Evolutionary conservation across 805 yeast genomes (phyloP), one percentile per base, ranked within the genome.

Genomic region (Maudiozyma turicensis): DNA sequence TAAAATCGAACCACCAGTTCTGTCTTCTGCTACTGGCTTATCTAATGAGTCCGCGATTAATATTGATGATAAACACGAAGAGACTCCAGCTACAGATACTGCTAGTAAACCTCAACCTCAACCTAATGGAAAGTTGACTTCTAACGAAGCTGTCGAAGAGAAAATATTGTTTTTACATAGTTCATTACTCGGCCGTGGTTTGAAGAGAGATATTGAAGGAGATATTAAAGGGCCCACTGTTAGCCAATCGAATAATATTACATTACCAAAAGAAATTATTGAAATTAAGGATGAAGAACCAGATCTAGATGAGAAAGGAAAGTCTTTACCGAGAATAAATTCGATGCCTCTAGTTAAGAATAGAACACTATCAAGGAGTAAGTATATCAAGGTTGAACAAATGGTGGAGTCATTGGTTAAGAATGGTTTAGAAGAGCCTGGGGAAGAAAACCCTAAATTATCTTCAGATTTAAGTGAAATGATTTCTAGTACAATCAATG

Each of bases 401-500:
- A 50, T 60, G 31, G 52, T 61, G 3, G 59, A 59, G 38, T 43
- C 52, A 20, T 37, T 61, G 15, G 58, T 61, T 8, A 57, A 55
- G 29, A 48, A 56, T 14, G 60, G 60, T 30, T 47, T 61, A n/a
- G 48, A 53, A 8, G 51, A 49, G 29, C 46, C 54, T 1, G 44
- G 49, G 11, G 54, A 20, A 20, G 26, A 48, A 26, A 46, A 50
- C 34, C 43, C 48, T 15, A 50, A 45, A 8, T 38, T 58, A 20
- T 54, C 59, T 0, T 43, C 48, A 13, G 49, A 54, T 34, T 44
- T 59, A 9, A 53, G 57, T 7, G 50, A 50, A 34, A 54, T 59
- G 2, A 53, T 61, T 28, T 53, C 64, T 8, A 54, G 58, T 9
- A 60, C 65, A 1, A 50, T 61, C 8, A 58, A 53, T 15, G 57